phyloP scores from a whole-genome alignment of 495 filamentous ascomycete genomes.

The Neurospora sp. region DNA sequence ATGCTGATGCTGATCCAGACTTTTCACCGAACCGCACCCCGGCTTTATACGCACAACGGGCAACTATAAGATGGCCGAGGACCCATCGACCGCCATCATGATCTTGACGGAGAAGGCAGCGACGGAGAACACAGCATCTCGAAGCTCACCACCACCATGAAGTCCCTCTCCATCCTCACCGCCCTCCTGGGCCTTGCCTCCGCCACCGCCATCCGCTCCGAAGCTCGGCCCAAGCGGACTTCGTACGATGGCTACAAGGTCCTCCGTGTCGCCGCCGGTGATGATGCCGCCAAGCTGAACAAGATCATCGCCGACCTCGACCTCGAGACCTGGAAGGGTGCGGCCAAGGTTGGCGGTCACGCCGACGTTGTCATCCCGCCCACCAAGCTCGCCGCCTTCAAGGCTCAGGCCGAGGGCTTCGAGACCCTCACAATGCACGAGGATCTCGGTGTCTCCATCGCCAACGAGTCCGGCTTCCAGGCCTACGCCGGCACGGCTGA shows the following conservation, averaged over 20 bases:
- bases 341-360: conserved; percentile 9
- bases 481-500: conserved; percentile 11
- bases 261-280: conserved; percentile 16
- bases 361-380: conserved; percentile 25
- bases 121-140: neutral
- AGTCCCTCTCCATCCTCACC: conserved; percentile 6
- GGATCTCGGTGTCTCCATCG: conserved; percentile 21
- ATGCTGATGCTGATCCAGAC: neutral
- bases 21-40: neutral
- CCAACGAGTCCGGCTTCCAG: conserved; percentile 12
- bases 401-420: conserved; percentile 9
- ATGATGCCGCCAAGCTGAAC: conserved; percentile 15
- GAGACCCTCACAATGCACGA: conserved; percentile 20
- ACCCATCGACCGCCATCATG: neutral
- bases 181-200: conserved; percentile 9
- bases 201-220: conserved; percentile 3
- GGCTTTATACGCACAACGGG: neutral
- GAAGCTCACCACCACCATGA: conserved; percentile 4
- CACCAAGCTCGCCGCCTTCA: conserved; percentile 12
- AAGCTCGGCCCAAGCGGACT: conserved; percentile 5
- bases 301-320: conserved; percentile 16
- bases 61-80: neutral
- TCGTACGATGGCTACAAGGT: conserved; percentile 24
- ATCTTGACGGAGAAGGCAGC: neutral
- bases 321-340: conserved; percentile 23